A percentile compares a stretch with the other conserved stretches of the same genome.
Evolutionary conservation across 441 rosid genomes (phyloP).

Genomic region (Euphorbia schlechtendalii): DNA sequence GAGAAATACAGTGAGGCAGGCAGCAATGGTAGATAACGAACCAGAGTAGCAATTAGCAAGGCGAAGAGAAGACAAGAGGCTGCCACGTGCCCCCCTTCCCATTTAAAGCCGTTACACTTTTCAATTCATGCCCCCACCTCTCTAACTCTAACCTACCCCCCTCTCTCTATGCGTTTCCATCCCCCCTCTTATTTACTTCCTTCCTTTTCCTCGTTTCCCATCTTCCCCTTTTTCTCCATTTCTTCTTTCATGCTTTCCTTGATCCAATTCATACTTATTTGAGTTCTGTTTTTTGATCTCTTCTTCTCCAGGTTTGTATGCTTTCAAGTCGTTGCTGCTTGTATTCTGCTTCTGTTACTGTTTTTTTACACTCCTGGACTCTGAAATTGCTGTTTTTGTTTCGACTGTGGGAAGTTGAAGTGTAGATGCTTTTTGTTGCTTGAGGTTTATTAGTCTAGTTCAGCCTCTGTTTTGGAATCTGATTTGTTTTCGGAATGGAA

Average conservation of each 20-base stretch:
- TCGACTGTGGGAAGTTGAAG: constrained; percentile 3
- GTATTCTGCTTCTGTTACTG: constrained; percentile 16
- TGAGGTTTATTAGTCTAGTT: not conserved
- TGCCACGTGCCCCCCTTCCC: constrained; percentile 52
- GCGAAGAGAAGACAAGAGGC: constrained; percentile 42
- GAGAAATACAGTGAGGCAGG: too few relatives aligned
- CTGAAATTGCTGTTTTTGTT: not conserved
- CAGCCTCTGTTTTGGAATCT: constrained; percentile 11
- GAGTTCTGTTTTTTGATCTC: constrained; percentile 16
- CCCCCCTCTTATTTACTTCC: not conserved
- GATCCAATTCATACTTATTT: not conserved
- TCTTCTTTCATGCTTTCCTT: not conserved
- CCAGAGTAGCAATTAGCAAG: not conserved
- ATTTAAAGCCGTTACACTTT: constrained; percentile 33
- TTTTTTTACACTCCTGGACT: not conserved
- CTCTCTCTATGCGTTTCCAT: constrained; percentile 16
- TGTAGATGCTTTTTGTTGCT: not conserved
- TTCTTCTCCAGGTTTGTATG: too few relatives aligned
- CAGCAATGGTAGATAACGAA: not conserved
- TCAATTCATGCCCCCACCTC: constrained; percentile 7
- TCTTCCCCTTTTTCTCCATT: not conserved
- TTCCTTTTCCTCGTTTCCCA: not conserved
- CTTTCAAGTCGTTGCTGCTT: constrained; percentile 12
- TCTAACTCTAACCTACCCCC: constrained; percentile 53
- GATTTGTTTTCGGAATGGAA: not conserved